Base-by-base conservation (phyloP, 139 green algal genomes). In the Haematococcus lacustris region DNA sequence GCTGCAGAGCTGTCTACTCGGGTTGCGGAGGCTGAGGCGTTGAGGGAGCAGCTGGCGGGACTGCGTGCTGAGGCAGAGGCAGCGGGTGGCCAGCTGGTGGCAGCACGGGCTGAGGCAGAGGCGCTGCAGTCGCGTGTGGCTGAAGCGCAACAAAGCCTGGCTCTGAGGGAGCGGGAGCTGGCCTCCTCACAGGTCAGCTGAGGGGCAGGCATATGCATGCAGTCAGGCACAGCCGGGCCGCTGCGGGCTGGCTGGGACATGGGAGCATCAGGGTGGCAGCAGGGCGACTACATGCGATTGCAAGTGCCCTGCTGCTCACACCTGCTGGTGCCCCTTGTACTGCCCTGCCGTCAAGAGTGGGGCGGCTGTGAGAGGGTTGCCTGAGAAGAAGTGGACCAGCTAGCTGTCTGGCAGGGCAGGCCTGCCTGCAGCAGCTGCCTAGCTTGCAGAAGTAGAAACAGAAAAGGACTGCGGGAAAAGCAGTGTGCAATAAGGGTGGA, bases 21-120 rank as follows among this genome's bases (percentile, higher is more conserved):
- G 13, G 57, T 30, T 5, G 9, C 38, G 61, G 61, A 67, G 66
- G 66, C 32, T 5, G 32, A 78, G 74, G 35, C 59, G 25, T 50
- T 39, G 39, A 37, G 71, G 28, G 3, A 38, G 17, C 43, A 73
- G 66, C 25, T 73, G 73, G 66, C 65, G 39, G 13, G 63, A 3
- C 53, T 68, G 53, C 53, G 38, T 0, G 32, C 59, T 1, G 65
- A 78, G 35, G 30, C 66, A 30, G 66, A 47, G 65, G 65, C 73
- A 32, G 65, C 32, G 32, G 51, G 61, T 28, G 32, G 65, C 30
- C 40, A 50, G 1, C 32, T 38, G 30, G 66, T 53, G 38, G 43
- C 43, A 9, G 9, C 9, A 17, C 9, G 17, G 43, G 65, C 65
- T 26, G 66, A 68, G 51, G 51, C 17, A 40, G 66, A n/a, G 41